Evolutionary conservation across 495 filamentous ascomycete genomes (phyloP).

Genomic region (Trichoderma orchidacearum): DNA sequence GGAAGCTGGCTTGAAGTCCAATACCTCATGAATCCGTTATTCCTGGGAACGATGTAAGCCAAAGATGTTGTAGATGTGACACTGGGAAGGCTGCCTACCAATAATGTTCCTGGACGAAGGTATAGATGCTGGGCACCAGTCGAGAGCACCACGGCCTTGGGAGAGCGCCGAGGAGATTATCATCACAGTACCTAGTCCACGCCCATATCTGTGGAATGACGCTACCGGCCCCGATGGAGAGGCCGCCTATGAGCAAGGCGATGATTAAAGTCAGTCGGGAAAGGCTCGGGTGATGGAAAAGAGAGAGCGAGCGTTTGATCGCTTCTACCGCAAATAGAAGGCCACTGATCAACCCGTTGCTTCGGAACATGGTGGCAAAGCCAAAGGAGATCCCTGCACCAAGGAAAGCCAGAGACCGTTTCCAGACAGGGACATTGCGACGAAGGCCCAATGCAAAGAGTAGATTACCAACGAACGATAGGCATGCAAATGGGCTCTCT

Average conservation of each 20-base stretch:
- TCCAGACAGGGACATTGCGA: constrained; percentile 10
- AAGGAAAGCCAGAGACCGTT: constrained; percentile 36
- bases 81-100: constrained; percentile 46
- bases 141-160: constrained; percentile 61
- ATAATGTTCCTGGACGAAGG: constrained; percentile 77
- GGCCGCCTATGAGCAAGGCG: constrained; percentile 48
- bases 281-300: constrained; percentile 8
- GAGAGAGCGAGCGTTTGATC: constrained; percentile 35
- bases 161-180: constrained; percentile 8
- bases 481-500: constrained; percentile 66
- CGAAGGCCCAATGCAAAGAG: constrained; percentile 48
- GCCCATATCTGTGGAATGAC: constrained; percentile 62
- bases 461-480: constrained; percentile 62
- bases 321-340: constrained; percentile 33
- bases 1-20: constrained; percentile 83
- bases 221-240: constrained; percentile 50
- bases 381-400: constrained; percentile 56
- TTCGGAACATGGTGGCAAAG: constrained; percentile 59
- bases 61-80: not conserved
- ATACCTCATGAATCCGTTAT: constrained; percentile 76
- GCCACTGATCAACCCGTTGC: constrained; percentile 81
- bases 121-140: constrained; percentile 69
- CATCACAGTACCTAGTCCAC: constrained; percentile 55
- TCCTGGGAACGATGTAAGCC: constrained; percentile 36
- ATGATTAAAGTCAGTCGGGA: constrained; percentile 31